These are phyloP conservation scores for Schizochytrium sp. DNA, from an alignment of 108 stramenopile genomes.

Conservation along the genomic window DNA sequence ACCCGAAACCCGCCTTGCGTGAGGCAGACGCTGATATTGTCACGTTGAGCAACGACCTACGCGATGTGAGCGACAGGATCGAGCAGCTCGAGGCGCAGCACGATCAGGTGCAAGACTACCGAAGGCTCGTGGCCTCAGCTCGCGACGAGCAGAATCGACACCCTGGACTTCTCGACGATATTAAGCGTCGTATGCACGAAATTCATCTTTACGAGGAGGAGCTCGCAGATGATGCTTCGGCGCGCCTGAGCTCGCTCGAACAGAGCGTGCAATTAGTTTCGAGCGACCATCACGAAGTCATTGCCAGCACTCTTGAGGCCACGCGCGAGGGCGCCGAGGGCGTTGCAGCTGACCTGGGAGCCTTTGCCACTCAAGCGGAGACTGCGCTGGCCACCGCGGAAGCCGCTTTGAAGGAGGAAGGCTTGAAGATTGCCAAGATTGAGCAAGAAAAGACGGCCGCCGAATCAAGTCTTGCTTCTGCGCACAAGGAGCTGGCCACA, in stretches of 20 bases:
- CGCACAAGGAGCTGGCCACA: not conserved
- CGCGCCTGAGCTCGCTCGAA: not conserved
- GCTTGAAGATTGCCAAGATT: not conserved
- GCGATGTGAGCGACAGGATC: conserved; percentile 31
- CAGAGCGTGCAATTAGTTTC: not conserved
- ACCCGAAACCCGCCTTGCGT: not conserved
- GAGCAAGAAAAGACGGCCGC: not conserved
- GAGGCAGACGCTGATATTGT: not conserved
- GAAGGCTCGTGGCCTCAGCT: not conserved
- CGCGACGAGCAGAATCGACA: not conserved
- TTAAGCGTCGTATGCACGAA: not conserved
- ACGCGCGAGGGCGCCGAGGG: not conserved
- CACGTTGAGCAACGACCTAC: conserved; percentile 22
- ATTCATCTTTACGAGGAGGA: not conserved
- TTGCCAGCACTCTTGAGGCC: not conserved
- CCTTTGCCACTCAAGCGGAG: not conserved
- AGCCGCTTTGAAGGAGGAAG: not conserved
- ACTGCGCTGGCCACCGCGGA: not conserved
- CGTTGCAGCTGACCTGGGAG: not conserved
- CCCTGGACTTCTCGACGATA: not conserved
- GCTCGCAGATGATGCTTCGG: not conserved
- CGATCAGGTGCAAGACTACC: conserved; percentile 5
- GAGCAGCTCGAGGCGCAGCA: conserved; percentile 35
- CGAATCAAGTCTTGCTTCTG: not conserved
- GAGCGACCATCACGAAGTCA: not conserved